A percentile compares a stretch with the other conserved stretches of the same genome.
Conservation (phyloP, 1,284 basidiomycete genomes). For the Moesziomyces sp. region DNA sequence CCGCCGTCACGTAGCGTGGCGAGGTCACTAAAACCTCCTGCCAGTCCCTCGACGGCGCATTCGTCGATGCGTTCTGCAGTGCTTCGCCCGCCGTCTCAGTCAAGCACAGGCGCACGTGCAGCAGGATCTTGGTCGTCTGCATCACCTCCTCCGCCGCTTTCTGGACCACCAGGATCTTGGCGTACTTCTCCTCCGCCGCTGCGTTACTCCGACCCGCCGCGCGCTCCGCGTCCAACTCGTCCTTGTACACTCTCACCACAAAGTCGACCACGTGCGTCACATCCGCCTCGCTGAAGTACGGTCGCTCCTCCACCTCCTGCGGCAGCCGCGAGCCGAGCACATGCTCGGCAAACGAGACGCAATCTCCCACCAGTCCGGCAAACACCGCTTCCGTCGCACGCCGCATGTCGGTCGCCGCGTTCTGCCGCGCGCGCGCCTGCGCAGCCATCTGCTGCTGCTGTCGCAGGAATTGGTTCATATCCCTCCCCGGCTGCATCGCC, state of each 20-base stretch:
- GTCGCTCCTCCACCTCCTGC: slow-evolving; percentile 3
- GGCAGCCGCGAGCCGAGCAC: slow-evolving; percentile 9
- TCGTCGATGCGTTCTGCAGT: background rate
- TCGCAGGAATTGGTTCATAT: background rate
- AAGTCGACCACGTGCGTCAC: slow-evolving; percentile 23
- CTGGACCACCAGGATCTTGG: slow-evolving; percentile 14
- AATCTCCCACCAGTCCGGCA: slow-evolving; percentile 18
- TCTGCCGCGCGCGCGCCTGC: background rate
- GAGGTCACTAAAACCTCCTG: slow-evolving; percentile 7
- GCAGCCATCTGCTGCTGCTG: slow-evolving; percentile 3
- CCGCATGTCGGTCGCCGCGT: slow-evolving; percentile 8
- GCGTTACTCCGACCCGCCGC: background rate
- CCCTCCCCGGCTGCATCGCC: background rate
- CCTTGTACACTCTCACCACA: slow-evolving; percentile 10
- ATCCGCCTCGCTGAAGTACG: slow-evolving; percentile 22
- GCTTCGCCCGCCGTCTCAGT: slow-evolving; percentile 8
- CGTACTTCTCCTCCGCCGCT: slow-evolving; percentile 6
- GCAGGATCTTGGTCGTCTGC: slow-evolving; percentile 13
- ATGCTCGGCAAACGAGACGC: slow-evolving; percentile 38
- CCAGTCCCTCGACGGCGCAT: slow-evolving; percentile 12
- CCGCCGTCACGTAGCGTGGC: slow-evolving; percentile 1
- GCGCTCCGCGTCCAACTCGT: slow-evolving; percentile 12
- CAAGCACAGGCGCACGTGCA: slow-evolving; percentile 16
- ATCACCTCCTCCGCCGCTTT: slow-evolving; percentile 5
- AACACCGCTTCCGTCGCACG: slow-evolving; percentile 12